These are phyloP conservation scores for Raffaelea arxii DNA, from an alignment of 2,329 filamentous ascomycete genomes.

Conservation along the genomic window DNA sequence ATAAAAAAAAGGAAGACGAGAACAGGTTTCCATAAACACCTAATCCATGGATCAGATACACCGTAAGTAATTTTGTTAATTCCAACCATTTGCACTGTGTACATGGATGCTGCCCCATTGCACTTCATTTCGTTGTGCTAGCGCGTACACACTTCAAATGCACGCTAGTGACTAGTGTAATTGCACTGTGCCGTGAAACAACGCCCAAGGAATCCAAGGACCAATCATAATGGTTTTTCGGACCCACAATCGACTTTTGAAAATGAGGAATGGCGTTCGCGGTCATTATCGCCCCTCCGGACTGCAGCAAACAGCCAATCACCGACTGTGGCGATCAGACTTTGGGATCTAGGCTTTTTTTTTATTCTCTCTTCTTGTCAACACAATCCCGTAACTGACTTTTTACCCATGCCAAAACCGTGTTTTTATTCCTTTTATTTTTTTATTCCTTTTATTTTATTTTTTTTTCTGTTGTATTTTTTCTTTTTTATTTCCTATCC, in stretches of 20 bases:
- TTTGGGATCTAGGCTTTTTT: constrained; percentile 12
- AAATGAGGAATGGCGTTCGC: constrained; percentile 1
- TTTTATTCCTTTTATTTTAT: neutral
- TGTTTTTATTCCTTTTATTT: neutral
- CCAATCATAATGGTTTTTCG: constrained; percentile 1
- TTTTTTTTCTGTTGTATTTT: neutral
- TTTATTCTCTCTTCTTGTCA: neutral
- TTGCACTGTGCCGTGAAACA: neutral
- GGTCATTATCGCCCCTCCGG: constrained; percentile 4
- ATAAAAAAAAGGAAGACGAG: neutral
- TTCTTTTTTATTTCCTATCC: neutral
- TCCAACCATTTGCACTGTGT: neutral
- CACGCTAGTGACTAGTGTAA: constrained; percentile 3
- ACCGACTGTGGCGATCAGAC: constrained; percentile 23
- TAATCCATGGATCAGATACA: no score
- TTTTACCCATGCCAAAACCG: neutral
- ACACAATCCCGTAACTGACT: neutral
- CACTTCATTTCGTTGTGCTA: neutral
- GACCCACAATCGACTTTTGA: neutral
- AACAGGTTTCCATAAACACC: no score
- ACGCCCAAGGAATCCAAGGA: neutral
- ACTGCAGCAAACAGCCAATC: constrained; percentile 21
- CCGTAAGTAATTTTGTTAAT: no score
- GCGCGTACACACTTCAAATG: neutral
- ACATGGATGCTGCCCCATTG: constrained; percentile 1